Percentiles rank a stretch among this genome's conserved stretches.
These are phyloP conservation scores for Solanum sejunctum DNA, from an alignment of 257 asterid species.

Conservation along the genomic window DNA sequence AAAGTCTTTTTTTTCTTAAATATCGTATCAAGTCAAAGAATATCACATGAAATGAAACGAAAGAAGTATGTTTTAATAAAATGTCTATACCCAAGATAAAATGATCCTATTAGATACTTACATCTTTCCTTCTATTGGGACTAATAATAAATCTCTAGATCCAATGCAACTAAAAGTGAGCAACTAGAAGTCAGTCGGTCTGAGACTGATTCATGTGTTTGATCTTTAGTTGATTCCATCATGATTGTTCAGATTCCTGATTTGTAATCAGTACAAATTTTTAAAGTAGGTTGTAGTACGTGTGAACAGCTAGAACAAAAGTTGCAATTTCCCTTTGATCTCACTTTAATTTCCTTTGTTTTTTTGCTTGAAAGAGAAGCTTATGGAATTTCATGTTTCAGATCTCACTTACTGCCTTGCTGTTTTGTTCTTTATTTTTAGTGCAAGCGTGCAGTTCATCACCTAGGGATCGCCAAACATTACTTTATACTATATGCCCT, in stretches of 20 bases:
- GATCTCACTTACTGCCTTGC: neutral
- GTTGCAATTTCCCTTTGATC: neutral
- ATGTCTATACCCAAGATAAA: too few species aligned
- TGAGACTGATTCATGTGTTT: neutral
- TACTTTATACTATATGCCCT: neutral
- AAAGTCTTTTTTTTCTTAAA: too few species aligned
- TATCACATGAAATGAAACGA: rapidly evolving
- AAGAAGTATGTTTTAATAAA: too few species aligned
- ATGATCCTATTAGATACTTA: too few species aligned
- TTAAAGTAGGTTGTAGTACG: neutral
- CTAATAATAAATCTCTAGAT: too few species aligned
- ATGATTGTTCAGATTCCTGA: neutral
- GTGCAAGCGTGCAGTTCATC: neutral
- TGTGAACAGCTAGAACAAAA: neutral
- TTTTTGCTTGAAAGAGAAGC: neutral
- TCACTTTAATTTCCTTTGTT: neutral
- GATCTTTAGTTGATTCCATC: neutral
- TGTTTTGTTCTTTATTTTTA: neutral
- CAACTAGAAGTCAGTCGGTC: too few species aligned
- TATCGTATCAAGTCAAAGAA: too few species aligned
- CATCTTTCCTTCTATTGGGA: too few species aligned
- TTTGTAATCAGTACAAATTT: too few species aligned
- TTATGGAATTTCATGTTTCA: neutral
- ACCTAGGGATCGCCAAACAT: constrained; percentile 49
- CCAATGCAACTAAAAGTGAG: too few species aligned